Base-by-base conservation (phyloP, 352 stramenopile genomes). In the Plasmopara halstedii region DNA sequence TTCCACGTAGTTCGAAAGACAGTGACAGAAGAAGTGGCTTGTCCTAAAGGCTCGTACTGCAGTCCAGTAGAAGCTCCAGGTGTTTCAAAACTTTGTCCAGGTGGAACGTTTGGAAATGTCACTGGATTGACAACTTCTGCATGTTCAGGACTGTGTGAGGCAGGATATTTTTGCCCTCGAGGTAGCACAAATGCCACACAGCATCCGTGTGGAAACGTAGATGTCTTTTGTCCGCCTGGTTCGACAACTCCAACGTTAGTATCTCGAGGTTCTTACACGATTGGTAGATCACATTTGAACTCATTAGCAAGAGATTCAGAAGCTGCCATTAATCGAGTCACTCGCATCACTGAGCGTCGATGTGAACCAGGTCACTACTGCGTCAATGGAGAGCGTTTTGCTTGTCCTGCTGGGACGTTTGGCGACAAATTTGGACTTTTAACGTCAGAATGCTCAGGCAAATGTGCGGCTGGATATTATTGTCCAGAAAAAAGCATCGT, bases 301-400 rank as follows among this genome's bases (percentile, higher is more conserved):
- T 49, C 56, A 14, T 8, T 49, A 27, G 39, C 56, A 2, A 26
- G 31, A 5, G 55, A 53, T 21, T 37, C 27, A 46, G 55, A 48
- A 5, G 38, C 5, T 1, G 39, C 44, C 4, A 45, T 42, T 9
- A 39, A 52, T 23, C 38, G 27, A 29, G 45, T 42, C n/a, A 74
- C 56, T 2, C 70, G 70, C 3, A 62, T 58, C 1, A 39, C 45
- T 11, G 64, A 90, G 53, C 40, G 47, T 9, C 46, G 54, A 34
- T 94, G 84, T 38, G 59, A 75, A 9, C 52, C 72, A n/a, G 81
- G 81, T 1, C 62, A 71, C 46, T 93, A 76, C 33, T 93, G 81
- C 36, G 60, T 68, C 2, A 63, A 49, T 9, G 51, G 57, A 11
- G 22, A 47, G 9, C 61, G 73, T 0, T 40, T 61, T 2, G 25